A percentile compares a stretch with the other conserved stretches of the same genome.
Evolutionary conservation across 345 rosid genomes (phyloP).

Genomic region (Dipteronia sinensis): DNA sequence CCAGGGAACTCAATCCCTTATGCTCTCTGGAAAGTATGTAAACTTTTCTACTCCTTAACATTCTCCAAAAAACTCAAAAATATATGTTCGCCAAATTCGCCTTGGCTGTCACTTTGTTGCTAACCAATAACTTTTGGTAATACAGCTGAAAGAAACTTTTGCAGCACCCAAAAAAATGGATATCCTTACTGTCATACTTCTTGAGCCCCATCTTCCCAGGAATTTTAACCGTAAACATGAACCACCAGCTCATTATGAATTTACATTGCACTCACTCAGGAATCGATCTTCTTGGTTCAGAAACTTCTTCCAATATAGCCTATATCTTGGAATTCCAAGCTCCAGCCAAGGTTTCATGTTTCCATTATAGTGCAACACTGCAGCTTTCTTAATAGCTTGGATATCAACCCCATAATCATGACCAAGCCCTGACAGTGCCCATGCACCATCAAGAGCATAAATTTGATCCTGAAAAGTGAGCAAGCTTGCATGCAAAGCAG

Average conservation of each 20-base stretch:
- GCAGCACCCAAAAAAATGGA: conserved; percentile 19
- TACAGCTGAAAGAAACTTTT: conserved; percentile 28
- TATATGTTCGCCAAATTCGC: not conserved
- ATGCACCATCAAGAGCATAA: conserved; percentile 55
- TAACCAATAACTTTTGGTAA: conserved; percentile 24
- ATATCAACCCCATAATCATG: conserved; percentile 85
- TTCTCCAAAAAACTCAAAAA: conserved; percentile 31
- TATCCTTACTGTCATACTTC: conserved; percentile 15
- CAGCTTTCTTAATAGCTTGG: conserved; percentile 81
- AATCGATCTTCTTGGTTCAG: conserved; percentile 62
- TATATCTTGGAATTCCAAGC: conserved; percentile 80
- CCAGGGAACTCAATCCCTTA: conserved; percentile 20
- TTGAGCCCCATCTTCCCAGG: conserved; percentile 17
- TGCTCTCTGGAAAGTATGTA: conserved; percentile 20
- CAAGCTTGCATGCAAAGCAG: conserved; percentile 66
- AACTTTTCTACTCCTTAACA: conserved; percentile 16
- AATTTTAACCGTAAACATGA: conserved; percentile 9
- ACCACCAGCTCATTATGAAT: conserved; percentile 42
- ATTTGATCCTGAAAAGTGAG: conserved; percentile 75
- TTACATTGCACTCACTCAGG: conserved; percentile 85
- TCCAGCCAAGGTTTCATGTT: conserved; percentile 99
- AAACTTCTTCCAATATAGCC: conserved; percentile 66
- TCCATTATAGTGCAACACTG: conserved; percentile 90
- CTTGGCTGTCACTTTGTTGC: conserved; percentile 11
- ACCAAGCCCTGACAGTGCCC: conserved; percentile 89